Evolutionary conservation across 1,139 yeast species (phyloP).

Genomic region (Oligophagozyma castellii): DNA sequence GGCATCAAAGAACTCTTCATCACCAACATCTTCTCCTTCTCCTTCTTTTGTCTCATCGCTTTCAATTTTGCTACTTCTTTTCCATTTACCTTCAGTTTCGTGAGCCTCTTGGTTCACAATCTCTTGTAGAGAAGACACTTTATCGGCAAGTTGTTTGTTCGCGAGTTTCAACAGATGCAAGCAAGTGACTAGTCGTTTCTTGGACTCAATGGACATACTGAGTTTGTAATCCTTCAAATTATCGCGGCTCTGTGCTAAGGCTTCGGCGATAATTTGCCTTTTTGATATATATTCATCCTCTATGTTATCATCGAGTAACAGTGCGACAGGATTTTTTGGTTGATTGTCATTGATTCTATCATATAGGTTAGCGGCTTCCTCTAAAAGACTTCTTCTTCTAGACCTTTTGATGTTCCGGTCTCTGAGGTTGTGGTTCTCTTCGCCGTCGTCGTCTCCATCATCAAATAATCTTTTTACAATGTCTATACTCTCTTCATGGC

Average conservation of each 20-base stretch:
- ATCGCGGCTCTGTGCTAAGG: conserved; percentile 17
- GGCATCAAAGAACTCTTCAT: conserved; percentile 20
- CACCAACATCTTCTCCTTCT: conserved; percentile 13
- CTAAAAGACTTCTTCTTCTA: too few relatives aligned
- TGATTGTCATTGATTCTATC: conserved; percentile 13
- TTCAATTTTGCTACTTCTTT: conserved; percentile 11
- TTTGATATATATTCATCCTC: conserved; percentile 9
- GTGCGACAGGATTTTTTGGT: background rate
- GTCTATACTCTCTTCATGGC: too few relatives aligned
- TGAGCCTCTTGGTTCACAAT: conserved; percentile 28
- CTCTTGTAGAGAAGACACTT: conserved; percentile 48
- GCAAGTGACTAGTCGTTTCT: conserved; percentile 58
- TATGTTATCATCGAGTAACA: background rate
- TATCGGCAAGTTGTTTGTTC: conserved; percentile 52
- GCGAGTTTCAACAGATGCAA: conserved; percentile 64
- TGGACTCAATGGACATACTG: conserved; percentile 46
- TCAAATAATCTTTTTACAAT: too few relatives aligned
- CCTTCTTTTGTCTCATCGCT: conserved; percentile 3
- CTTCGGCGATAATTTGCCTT: conserved; percentile 18
- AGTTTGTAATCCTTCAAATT: conserved; percentile 25
- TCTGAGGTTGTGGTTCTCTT: background rate
- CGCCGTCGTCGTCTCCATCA: conserved; percentile 3
- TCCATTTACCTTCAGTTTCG: conserved; percentile 2
- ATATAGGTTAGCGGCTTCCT: conserved; percentile 19
- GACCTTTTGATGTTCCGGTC: conserved; percentile 1